Conservation (phyloP, 257 asterid genomes). For the Agastache rugosa region DNA sequence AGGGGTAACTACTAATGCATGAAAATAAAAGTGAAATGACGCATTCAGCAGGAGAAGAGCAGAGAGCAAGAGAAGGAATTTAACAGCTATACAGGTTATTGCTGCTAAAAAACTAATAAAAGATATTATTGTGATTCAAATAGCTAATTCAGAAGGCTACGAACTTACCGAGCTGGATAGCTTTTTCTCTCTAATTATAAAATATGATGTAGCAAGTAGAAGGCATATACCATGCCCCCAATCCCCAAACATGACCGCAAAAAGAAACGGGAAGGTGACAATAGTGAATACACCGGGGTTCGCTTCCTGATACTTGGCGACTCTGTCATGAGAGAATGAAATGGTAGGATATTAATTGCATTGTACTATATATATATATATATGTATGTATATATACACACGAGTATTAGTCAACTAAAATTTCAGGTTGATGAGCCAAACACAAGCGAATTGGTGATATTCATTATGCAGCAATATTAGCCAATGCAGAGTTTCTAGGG, state of each 20-base stretch:
- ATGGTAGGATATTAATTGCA: conserved; percentile 30
- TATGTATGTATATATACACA: neutral
- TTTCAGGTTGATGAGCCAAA: conserved; percentile 22
- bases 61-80: conserved; percentile 16
- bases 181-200: conserved; percentile 75
- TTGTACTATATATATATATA: conserved; percentile 1
- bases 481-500: conserved; percentile 12
- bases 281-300: conserved; percentile 98
- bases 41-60: conserved; percentile 28
- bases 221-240: conserved; percentile 99
- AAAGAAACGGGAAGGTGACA: conserved; percentile 97
- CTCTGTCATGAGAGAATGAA: conserved; percentile 60
- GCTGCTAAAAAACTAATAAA: conserved; percentile 8
- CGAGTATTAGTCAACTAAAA: conserved; percentile 4
- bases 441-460: neutral
- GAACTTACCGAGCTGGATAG: conserved; percentile 77
- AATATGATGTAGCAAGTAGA: conserved; percentile 72
- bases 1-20: neutral
- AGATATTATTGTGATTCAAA: conserved; percentile 11
- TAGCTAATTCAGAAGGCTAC: conserved; percentile 14
- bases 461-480: neutral
- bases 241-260: conserved; percentile 99
- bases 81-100: conserved; percentile 16
- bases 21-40: conserved; percentile 1
- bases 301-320: conserved; percentile 99